Base-by-base conservation (phyloP, 768 basidiomycete species). In the Dendrothele bispora region DNA sequence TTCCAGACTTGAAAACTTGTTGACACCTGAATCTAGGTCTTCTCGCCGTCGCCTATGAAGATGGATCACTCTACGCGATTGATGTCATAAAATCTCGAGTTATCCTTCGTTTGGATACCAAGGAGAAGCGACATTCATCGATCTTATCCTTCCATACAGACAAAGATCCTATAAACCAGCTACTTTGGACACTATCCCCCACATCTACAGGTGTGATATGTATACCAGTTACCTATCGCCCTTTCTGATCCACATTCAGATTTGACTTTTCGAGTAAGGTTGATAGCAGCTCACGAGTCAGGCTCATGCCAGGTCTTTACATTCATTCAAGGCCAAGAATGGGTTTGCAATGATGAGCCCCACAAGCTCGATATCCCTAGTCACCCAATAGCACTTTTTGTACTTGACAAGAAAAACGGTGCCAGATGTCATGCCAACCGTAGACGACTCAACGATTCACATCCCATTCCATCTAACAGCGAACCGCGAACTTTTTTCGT, bases 61-160 rank as follows among this genome's bases (percentile, higher is more conserved):
- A 79, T 39, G 83, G 81, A 1, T 69, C 76, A 2, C 47, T 95
- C 18, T 66, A 77, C 27, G 67, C 93, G 26, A 61, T 93, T 15
- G 87, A 94, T 58, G 73, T 92, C 75, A 76, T 89, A 20, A 86
- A 81, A 2, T 90, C 91, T 1, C 74, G 75, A 11, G 67, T 92
- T 10, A 75, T 92, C 10, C 66, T 86, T 1, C 73, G 81, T 22
- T 72, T 71, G 54, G 58, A 54, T 39, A 71, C 61, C 46, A 70
- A 70, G 56, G 61, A 65, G 20, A 75, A 71, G 55, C 70, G 66
- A 48, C 63, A 68, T 42, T 63, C 69, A 25, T 53, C 52, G 15
- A 37, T 68, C 24, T 60, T 66, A 42, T 56, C 72, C 20, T 55
- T 58, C 22, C 60, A 56, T 20, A 10, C 62, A n/a, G 64, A 72